Evolutionary conservation across 208 protist species (phyloP).

Genomic region (Borovskyia barvae): DNA sequence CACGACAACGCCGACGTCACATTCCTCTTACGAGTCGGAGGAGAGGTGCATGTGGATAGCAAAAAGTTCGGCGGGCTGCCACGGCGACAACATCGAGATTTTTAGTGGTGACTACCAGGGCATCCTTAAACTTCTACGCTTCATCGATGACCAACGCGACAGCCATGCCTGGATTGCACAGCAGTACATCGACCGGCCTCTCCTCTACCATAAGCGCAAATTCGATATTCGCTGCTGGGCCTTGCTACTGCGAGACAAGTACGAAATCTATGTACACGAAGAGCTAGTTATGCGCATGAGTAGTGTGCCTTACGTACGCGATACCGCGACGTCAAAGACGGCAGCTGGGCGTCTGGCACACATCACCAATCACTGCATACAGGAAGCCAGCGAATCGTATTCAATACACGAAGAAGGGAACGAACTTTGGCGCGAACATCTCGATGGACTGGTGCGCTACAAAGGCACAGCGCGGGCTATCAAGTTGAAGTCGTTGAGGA

Average conservation of each 20-base stretch:
- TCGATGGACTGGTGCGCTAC: constrained; percentile 78
- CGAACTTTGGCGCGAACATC: constrained; percentile 76
- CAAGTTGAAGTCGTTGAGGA: constrained; percentile 20
- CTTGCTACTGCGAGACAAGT: constrained; percentile 49
- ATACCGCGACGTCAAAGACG: constrained; percentile 43
- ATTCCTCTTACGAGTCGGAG: neutral
- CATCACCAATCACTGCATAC: constrained; percentile 92
- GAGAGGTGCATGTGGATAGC: constrained; percentile 57
- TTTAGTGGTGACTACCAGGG: constrained; percentile 52
- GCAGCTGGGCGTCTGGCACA: constrained; percentile 43
- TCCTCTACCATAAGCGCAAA: constrained; percentile 83
- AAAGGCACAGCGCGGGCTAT: constrained; percentile 31
- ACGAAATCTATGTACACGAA: constrained; percentile 69
- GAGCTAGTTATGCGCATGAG: constrained; percentile 84
- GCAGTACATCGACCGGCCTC: constrained; percentile 80
- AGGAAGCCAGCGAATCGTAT: constrained; percentile 51
- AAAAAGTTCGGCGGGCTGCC: constrained; percentile 76
- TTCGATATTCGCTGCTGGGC: constrained; percentile 91
- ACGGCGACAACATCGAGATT: constrained; percentile 79
- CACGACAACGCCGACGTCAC: constrained; percentile 17
- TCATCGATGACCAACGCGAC: constrained; percentile 25
- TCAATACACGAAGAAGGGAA: constrained; percentile 74
- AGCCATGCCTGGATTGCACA: constrained; percentile 71
- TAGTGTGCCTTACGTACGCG: constrained; percentile 56
- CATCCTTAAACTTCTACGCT: constrained; percentile 41